phyloP scores from a whole-genome alignment of 2,329 filamentous ascomycete genomes.

The Plenodomus lindquistii region DNA sequence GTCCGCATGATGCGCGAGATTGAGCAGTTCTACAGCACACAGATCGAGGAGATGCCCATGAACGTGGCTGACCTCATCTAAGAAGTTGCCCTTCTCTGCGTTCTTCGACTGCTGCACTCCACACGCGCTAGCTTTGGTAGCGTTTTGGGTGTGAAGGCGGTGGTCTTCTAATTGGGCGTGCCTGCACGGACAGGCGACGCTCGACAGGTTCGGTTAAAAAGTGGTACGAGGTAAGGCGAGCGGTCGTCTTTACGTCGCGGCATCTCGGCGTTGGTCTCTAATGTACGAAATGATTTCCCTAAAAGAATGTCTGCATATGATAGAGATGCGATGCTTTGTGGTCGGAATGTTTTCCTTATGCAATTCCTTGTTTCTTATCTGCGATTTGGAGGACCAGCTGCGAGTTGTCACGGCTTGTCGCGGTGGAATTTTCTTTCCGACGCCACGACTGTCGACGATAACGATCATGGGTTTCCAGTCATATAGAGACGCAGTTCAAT shows the following conservation, averaged over 20 bases:
- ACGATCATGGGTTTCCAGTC: slow-evolving; percentile 45
- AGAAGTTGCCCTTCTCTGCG: slow-evolving; percentile 30
- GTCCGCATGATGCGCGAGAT: slow-evolving; percentile 99
- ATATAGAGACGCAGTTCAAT: slow-evolving; percentile 44
- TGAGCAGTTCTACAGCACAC: slow-evolving; percentile 99
- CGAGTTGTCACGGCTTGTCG: slow-evolving; percentile 43
- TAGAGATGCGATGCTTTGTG: slow-evolving; percentile 42
- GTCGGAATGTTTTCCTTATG: slow-evolving; percentile 32
- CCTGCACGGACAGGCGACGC: slow-evolving; percentile 38
- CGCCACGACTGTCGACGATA: slow-evolving; percentile 42
- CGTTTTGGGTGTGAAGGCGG: slow-evolving; percentile 29
- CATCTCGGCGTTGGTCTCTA: slow-evolving; percentile 49
- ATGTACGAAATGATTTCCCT: slow-evolving; percentile 45
- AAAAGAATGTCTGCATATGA: slow-evolving; percentile 42
- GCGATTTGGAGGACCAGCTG: slow-evolving; percentile 36
- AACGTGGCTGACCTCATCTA: slow-evolving; percentile 64
- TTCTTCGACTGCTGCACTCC: slow-evolving; percentile 29
- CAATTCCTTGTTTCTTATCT: slow-evolving; percentile 41
- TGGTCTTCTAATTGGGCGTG: slow-evolving; percentile 36
- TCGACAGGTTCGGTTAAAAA: slow-evolving; percentile 41
- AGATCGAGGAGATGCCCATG: slow-evolving; percentile 99
- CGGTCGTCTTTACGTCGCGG: slow-evolving; percentile 40
- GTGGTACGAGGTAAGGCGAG: slow-evolving; percentile 38
- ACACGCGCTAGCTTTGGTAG: slow-evolving; percentile 30
- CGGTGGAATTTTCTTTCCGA: slow-evolving; percentile 38